Percentiles rank a stretch among this genome's conserved stretches.
Evolutionary conservation across 208 protist genomes (phyloP).

Genomic region (Naegleria gruberi): DNA sequence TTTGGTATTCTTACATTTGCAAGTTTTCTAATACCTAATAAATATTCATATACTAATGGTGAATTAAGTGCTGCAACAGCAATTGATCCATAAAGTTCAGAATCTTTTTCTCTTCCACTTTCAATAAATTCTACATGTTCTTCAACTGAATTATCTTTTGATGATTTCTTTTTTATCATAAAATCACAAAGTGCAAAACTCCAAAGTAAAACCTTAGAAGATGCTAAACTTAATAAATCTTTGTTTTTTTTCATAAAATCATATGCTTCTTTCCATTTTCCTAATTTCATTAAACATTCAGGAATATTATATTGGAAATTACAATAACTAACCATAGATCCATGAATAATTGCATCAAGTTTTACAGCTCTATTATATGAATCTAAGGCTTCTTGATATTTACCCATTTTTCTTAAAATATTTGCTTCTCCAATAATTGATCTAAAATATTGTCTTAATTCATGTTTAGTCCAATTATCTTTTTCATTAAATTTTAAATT

Average conservation of each 20-base stretch:
- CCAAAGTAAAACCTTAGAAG: neutral
- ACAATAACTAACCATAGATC: neutral
- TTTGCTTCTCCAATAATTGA: neutral
- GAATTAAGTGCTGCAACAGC: neutral
- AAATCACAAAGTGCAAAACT: neutral
- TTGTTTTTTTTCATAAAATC: conserved; percentile 7
- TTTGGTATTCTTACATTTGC: neutral
- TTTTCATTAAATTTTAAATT: neutral
- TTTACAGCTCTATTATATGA: neutral
- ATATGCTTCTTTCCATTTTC: neutral
- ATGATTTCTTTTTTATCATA: neutral
- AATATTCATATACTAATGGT: neutral
- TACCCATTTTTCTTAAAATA: conserved; percentile 3
- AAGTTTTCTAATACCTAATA: neutral
- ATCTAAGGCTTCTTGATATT: neutral
- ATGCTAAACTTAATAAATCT: neutral
- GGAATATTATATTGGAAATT: neutral
- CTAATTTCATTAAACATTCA: neutral
- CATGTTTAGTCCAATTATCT: neutral
- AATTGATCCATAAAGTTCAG: neutral
- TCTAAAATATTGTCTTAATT: neutral
- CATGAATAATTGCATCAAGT: neutral
- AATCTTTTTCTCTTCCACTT: too few species aligned
- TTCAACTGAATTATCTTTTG: neutral
- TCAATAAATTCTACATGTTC: too few species aligned